Evolutionary conservation across 345 rosid species (phyloP), one percentile per base, ranked within the genome.

Genomic region (Linum trigynum): DNA sequence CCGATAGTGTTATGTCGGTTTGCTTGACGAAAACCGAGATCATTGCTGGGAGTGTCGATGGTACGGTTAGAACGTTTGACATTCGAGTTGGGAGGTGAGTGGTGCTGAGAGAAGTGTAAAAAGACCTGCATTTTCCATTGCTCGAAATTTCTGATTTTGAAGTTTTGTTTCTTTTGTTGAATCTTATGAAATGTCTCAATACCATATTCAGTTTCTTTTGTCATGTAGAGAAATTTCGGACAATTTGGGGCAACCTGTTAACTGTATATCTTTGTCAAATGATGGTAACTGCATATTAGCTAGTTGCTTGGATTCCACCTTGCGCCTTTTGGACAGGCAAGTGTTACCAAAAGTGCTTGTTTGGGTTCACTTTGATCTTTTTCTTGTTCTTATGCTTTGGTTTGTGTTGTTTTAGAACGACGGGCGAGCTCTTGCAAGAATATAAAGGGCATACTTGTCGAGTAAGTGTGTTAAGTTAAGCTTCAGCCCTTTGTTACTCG

Each of bases 1-100:
- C 74, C 60, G 99, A 94, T 65, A 85, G 96, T 57, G 97, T 90
- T 37, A 94, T 90, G 99, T 94, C 97, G 68, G 97, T 94, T 62
- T 84, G 90, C 69, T 74, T 94, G 59, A 94, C 97, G 40, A 90
- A 85, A 77, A 86, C 90, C 45, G 97, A 90, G 83, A 86, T 90
- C 61, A 84, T 94, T 62, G 97, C 88, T 62, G 99, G 99, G 75
- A 88, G 97, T 67, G 99, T 94, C 32, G 99, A 90, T 75, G 99
- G 99, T 68, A 94, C 96, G 45, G 95, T 94, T 71, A 80, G 96
- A 60, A 90, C 99, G 15, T 94, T 94, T 57, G 97, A 94, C 67
- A 88, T 94, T 60, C 95, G 96, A 60, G 74, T 88, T 11, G 97
- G 99, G 69, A 83, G 97, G 98, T 92, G 75, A 17, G 81, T 72